Base-by-base conservation (phyloP, 371 early-diverging fungal species). In the Ordospora colligata region DNA sequence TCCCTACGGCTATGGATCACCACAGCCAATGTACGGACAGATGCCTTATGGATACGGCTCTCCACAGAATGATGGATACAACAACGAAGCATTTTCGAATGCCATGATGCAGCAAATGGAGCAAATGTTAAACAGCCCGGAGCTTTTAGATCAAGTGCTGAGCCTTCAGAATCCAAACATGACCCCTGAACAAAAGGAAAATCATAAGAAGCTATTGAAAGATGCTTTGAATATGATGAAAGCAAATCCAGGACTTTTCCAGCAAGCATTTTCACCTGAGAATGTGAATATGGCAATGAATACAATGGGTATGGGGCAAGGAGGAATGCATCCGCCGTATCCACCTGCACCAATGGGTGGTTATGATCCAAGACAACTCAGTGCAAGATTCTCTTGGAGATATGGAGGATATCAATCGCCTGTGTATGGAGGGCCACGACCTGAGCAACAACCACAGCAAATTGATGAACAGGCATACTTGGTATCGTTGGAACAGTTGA, bases 181-280 rank as follows among this genome's bases (percentile, higher is more conserved):
- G 42, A 53, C 52, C 32, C 47, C 47, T 1, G 82, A 82, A 25
- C 73, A 77, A 49, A 82, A 74, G 69, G 72, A 70, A 43, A 40
- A 22, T 27, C 25, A 37, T n/a, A 79, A 75, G 52, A 22, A 74
- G 50, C 42, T 62, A 49, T 19, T 62, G 12, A 63, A 21, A 4
- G 40, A 65, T n/a, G 32, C 19, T 19, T 44, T 75, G 45, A 72
- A 76, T 52, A 67, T 19, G 40, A 17, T 79, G 21, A 69, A 79
- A 58, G 40, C 74, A 23, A 71, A 75, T 75, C 79, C 79, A 10
- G 37, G 54, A 1, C 22, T 72, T 7, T 42, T 79, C 19, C 40
- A 69, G 12, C 42, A 58, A 12, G 46, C 47, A 19, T 22, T 73
- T 19, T 17, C 43, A 9, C 68, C 66, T 3, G 66, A 74, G 52